phyloP scores from a whole-genome alignment of 129 eudicot species.

The Helianthus tuberosus region DNA sequence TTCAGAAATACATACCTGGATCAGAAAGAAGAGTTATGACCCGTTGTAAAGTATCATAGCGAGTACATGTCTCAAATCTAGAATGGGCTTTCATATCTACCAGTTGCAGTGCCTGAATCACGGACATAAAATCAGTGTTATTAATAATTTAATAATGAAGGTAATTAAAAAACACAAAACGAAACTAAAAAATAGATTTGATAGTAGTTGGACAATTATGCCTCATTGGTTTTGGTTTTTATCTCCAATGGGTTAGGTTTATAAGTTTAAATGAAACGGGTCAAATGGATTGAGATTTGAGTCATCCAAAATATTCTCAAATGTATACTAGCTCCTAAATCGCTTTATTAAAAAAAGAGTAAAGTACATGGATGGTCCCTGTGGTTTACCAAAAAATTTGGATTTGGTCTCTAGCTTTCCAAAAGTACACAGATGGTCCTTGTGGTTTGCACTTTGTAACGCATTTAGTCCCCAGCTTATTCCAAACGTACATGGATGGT shows the following conservation, averaged over 20 bases:
- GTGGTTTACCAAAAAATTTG: too few relatives aligned
- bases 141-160: background rate
- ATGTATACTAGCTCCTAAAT: background rate
- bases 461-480: too few relatives aligned
- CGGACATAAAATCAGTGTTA: conserved; percentile 11
- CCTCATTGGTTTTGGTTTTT: background rate
- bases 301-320: background rate
- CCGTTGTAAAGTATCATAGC: conserved; percentile 51
- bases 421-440: too few relatives aligned
- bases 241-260: background rate
- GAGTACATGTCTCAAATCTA: conserved; percentile 48
- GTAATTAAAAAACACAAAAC: background rate
- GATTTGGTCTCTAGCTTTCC: too few relatives aligned
- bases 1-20: conserved; percentile 40
- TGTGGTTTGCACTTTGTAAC: too few relatives aligned
- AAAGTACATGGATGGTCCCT: too few relatives aligned
- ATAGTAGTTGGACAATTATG: background rate
- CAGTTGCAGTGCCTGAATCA: conserved; percentile 52
- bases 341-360: background rate
- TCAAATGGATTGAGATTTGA: background rate
- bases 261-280: background rate
- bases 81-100: conserved; percentile 29
- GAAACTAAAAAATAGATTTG: background rate
- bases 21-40: conserved; percentile 58
- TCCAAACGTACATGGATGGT: too few relatives aligned